These are phyloP conservation scores for Alternaria sp. DNA, from an alignment of 2,329 filamentous ascomycete genomes.

Conservation along the genomic window DNA sequence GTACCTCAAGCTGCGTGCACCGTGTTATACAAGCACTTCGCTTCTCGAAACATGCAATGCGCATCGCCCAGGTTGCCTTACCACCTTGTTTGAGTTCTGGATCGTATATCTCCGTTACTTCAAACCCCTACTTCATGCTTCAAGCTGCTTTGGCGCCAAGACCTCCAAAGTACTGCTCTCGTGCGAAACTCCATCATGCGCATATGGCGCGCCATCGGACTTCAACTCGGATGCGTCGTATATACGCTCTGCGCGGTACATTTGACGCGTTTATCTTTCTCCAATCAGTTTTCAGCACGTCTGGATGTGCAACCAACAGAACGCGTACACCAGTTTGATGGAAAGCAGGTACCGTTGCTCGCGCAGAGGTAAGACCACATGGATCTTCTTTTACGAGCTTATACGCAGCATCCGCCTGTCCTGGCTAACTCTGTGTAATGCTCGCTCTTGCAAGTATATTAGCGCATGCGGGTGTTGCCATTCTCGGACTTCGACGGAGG, in stretches of 20 bases:
- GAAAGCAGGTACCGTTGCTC: conserved; percentile 13
- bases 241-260: not conserved
- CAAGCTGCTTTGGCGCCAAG: not conserved
- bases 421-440: not conserved
- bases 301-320: not conserved
- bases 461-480: not conserved
- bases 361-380: conserved; percentile 20
- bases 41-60: not conserved
- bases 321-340: conserved; percentile 12
- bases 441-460: not conserved
- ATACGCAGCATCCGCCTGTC: not conserved
- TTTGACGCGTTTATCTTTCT: not conserved
- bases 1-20: not conserved
- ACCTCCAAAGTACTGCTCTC: not conserved
- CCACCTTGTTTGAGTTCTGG: not conserved
- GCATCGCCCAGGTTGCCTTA: not conserved
- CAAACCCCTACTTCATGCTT: too few species aligned
- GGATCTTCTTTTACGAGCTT: not conserved
- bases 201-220: not conserved
- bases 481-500: not conserved
- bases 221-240: not conserved
- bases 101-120: not conserved
- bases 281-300: not conserved
- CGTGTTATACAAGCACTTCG: not conserved
- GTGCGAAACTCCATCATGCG: not conserved